Conservation (phyloP, 1,284 basidiomycete genomes). For the Mrakiaceae sp. region DNA sequence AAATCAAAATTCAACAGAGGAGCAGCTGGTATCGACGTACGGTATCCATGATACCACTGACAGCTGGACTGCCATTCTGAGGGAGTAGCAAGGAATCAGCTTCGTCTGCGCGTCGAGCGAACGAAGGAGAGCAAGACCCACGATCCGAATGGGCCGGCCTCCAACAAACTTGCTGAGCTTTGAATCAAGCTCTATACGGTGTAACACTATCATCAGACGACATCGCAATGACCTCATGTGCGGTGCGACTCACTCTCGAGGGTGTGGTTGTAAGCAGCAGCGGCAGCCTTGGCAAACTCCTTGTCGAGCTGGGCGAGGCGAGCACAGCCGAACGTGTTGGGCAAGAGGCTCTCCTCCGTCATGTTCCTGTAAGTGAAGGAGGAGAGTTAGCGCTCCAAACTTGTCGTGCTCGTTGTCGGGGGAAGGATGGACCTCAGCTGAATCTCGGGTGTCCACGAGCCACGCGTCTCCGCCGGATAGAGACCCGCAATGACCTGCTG, state of each 20-base stretch:
- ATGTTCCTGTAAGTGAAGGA: slow-evolving; percentile 8
- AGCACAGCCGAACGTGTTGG: slow-evolving; percentile 53
- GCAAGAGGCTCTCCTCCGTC: slow-evolving; percentile 16
- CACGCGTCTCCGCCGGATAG: slow-evolving; percentile 40
- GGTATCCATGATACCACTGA: slow-evolving; percentile 69
- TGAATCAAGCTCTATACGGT: slow-evolving; percentile 41
- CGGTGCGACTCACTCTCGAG: slow-evolving; percentile 36
- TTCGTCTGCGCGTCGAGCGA: not conserved
- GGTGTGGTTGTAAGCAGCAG: slow-evolving; percentile 51
- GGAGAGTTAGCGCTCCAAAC: not conserved
- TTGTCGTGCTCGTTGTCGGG: not conserved
- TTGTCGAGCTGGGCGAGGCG: slow-evolving; percentile 50
- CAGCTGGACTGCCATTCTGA: slow-evolving; percentile 59
- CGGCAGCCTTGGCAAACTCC: slow-evolving; percentile 56
- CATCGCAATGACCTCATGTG: no score
- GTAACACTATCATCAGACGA: no score
- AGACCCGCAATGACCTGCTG: slow-evolving; percentile 61
- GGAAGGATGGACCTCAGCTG: not conserved
- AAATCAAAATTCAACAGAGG: no score
- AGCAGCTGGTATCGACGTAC: no score
- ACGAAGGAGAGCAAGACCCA: slow-evolving; percentile 14
- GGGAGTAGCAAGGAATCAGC: not conserved
- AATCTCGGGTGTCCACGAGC: slow-evolving; percentile 4
- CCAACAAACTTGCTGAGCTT: slow-evolving; percentile 57
- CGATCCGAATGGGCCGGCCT: slow-evolving; percentile 54